Conservation (phyloP, 495 filamentous ascomycete species). For the Podospora comata region DNA sequence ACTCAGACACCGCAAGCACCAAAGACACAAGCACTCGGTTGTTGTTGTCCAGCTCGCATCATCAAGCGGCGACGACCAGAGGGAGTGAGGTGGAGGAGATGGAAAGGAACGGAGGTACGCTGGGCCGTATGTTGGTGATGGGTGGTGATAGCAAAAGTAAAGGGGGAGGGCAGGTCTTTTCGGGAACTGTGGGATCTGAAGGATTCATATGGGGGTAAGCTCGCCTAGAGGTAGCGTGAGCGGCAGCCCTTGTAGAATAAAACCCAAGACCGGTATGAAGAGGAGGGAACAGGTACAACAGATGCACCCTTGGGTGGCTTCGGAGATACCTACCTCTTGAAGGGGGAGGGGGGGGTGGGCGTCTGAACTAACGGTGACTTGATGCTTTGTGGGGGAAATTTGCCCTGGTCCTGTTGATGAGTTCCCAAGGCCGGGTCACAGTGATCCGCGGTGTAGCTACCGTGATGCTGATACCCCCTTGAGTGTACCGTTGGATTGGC, state of each 20-base stretch:
- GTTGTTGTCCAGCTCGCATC: slow-evolving; percentile 26
- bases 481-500: neutral
- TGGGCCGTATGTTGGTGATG: neutral
- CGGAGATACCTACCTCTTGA: slow-evolving; percentile 3
- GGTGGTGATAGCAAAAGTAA: slow-evolving; percentile 8
- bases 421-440: slow-evolving; percentile 12
- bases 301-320: neutral
- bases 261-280: neutral
- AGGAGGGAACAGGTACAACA: neutral
- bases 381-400: slow-evolving; percentile 3
- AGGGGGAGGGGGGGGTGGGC: neutral
- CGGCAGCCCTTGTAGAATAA: slow-evolving; percentile 2
- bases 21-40: slow-evolving; percentile 13
- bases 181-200: slow-evolving; percentile 31
- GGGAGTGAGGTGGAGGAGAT: slow-evolving; percentile 1
- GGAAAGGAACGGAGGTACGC: neutral
- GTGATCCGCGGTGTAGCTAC: neutral
- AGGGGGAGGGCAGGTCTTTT: slow-evolving; percentile 22
- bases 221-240: slow-evolving; percentile 18
- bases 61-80: slow-evolving; percentile 15
- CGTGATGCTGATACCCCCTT: neutral
- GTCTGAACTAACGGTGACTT: neutral
- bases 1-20: slow-evolving; percentile 20
- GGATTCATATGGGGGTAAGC: slow-evolving; percentile 33
- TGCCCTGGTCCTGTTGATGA: slow-evolving; percentile 8